These are phyloP conservation scores for Vitis cinerea DNA, from an alignment of 164 flowering plant genomes.

Conservation along the genomic window DNA sequence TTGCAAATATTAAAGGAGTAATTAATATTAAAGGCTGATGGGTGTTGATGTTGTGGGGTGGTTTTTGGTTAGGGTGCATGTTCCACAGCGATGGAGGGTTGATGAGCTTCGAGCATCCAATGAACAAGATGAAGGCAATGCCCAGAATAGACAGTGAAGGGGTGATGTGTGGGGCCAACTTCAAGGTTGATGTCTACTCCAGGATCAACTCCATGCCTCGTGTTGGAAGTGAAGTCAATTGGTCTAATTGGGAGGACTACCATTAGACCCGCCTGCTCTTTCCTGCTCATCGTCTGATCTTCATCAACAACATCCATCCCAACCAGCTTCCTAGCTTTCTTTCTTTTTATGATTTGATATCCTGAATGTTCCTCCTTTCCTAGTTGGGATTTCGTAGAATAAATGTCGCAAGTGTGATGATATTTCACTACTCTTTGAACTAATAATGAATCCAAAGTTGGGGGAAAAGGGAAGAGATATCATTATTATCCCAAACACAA, in stretches of 20 bases:
- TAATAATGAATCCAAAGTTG: too few relatives aligned
- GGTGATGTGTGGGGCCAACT: conserved; percentile 81
- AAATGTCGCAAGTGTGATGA: too few relatives aligned
- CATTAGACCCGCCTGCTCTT: neutral
- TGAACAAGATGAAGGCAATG: conserved; percentile 89
- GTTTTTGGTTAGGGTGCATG: conserved; percentile 30
- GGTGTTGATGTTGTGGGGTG: neutral
- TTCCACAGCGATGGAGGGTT: conserved; percentile 88
- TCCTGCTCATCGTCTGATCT: neutral
- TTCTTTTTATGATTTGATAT: too few relatives aligned
- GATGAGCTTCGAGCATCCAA: conserved; percentile 95
- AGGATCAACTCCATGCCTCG: conserved; percentile 78
- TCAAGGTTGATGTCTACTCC: conserved; percentile 75
- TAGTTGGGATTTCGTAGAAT: too few relatives aligned
- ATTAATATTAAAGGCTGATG: too few relatives aligned
- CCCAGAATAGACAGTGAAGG: conserved; percentile 93
- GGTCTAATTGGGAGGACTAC: conserved; percentile 50
- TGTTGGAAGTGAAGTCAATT: conserved; percentile 72
- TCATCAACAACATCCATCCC: neutral
- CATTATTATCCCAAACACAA: too few relatives aligned
- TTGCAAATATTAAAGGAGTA: too few relatives aligned
- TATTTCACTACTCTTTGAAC: too few relatives aligned
- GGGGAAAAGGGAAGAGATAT: too few relatives aligned
- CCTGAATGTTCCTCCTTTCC: too few relatives aligned
- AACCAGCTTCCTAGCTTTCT: too few relatives aligned